Conservation (phyloP, 1,284 basidiomycete genomes). For the Marasmius sp. region DNA sequence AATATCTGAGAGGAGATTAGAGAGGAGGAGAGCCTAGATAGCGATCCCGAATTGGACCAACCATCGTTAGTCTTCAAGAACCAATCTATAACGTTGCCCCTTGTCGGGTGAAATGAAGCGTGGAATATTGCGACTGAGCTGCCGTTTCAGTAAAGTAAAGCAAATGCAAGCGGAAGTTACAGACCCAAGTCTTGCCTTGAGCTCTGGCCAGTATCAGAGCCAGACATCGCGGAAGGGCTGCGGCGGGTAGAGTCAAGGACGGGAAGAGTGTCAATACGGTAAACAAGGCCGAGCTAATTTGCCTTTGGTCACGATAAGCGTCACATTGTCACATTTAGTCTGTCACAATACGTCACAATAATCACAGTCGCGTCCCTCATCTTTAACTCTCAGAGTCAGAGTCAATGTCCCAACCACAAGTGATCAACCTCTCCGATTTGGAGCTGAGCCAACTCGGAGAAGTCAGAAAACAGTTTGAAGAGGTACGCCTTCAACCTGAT, state of each 20-base stretch:
- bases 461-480: slow-evolving; percentile 87
- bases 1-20: slow-evolving; percentile 44
- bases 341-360: slow-evolving; percentile 19
- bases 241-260: background rate
- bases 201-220: background rate
- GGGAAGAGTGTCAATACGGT: background rate
- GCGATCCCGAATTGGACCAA: slow-evolving; percentile 25
- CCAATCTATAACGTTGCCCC: slow-evolving; percentile 78
- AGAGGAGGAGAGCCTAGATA: background rate
- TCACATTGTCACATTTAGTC: background rate
- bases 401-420: slow-evolving; percentile 47
- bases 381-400: slow-evolving; percentile 24
- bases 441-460: slow-evolving; percentile 82
- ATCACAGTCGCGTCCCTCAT: background rate
- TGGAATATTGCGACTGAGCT: slow-evolving; percentile 77
- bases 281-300: no score
- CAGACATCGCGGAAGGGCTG: slow-evolving; percentile 3
- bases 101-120: slow-evolving; percentile 78
- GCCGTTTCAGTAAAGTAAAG: background rate
- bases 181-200: slow-evolving; percentile 33
- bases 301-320: background rate
- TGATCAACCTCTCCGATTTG: slow-evolving; percentile 77
- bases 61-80: slow-evolving; percentile 64
- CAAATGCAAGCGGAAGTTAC: background rate
- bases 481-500: slow-evolving; percentile 44